phyloP scores from a whole-genome alignment of 2,329 filamentous ascomycete species.

The Aspergillus spinulosporus region DNA sequence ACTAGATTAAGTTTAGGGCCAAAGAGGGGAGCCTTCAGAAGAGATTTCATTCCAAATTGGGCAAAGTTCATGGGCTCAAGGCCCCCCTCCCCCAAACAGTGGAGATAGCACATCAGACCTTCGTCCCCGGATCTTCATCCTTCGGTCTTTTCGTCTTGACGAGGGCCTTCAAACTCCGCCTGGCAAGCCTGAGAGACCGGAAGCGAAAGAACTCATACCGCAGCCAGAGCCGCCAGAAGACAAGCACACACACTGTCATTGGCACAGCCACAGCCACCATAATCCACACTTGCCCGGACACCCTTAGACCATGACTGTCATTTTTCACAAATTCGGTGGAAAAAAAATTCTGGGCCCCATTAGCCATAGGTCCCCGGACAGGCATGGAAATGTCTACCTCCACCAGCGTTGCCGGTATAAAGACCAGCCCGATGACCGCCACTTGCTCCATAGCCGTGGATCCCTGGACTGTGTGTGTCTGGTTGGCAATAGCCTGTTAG shows the following conservation, averaged over 20 bases:
- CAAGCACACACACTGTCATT: constrained; percentile 14
- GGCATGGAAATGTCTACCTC: constrained; percentile 10
- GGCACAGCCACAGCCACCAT: constrained; percentile 16
- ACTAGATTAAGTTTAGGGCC: too few relatives aligned
- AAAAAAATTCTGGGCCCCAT: constrained; percentile 14
- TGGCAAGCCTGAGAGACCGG: background rate
- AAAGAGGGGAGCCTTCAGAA: too few relatives aligned
- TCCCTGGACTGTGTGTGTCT: constrained; percentile 11
- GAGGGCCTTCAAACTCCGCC: too few relatives aligned
- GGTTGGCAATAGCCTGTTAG: background rate
- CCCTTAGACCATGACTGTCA: constrained; percentile 10
- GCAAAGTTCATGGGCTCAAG: too few relatives aligned
- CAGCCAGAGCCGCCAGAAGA: constrained; percentile 14
- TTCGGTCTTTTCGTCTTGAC: too few relatives aligned
- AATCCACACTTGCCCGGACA: constrained; percentile 17
- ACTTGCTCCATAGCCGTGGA: constrained; percentile 18
- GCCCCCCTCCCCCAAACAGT: too few relatives aligned
- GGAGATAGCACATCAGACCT: too few relatives aligned
- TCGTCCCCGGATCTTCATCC: too few relatives aligned
- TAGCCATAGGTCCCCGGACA: background rate
- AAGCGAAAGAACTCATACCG: background rate
- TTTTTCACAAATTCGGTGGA: constrained; percentile 18
- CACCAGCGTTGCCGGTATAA: constrained; percentile 17
- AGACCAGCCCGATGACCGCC: constrained; percentile 17
- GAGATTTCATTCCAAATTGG: too few relatives aligned